These are phyloP conservation scores for Suillus plorans DNA, from an alignment of 768 basidiomycete species.

Conservation along the genomic window DNA sequence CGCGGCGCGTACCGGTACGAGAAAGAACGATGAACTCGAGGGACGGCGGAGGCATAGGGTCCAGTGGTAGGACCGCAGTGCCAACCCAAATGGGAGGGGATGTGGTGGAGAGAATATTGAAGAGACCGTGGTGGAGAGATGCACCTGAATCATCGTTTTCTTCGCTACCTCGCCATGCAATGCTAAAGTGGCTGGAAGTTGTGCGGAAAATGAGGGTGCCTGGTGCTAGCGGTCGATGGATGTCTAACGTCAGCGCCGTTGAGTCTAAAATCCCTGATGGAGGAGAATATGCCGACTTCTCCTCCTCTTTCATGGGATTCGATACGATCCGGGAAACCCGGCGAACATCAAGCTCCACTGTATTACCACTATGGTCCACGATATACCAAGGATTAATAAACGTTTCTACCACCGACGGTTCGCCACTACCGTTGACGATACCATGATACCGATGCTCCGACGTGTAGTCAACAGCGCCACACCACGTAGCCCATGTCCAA, in stretches of 20 bases:
- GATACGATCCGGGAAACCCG: background rate
- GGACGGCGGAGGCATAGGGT: background rate
- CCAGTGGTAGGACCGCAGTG: background rate
- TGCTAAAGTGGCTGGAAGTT: background rate
- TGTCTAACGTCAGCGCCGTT: background rate
- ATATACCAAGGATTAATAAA: constrained; percentile 18
- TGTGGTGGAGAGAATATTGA: background rate
- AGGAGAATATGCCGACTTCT: background rate
- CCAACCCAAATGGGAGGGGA: background rate
- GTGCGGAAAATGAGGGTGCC: background rate
- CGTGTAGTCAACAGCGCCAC: constrained; percentile 12
- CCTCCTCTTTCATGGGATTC: background rate
- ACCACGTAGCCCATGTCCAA: constrained; percentile 29
- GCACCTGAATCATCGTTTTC: background rate
- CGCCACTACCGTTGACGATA: constrained; percentile 1
- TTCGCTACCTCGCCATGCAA: background rate
- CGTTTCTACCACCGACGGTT: constrained; percentile 18
- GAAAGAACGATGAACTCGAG: constrained; percentile 25
- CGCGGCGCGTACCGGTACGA: background rate
- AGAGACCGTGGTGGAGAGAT: background rate
- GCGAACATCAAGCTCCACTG: constrained; percentile 17
- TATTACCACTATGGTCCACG: constrained; percentile 13
- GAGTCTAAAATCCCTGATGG: background rate
- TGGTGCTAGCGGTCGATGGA: background rate
- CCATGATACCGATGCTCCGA: background rate